Evolutionary conservation across 2,329 filamentous ascomycete species (phyloP).

Genomic region (Ascocoryne sarcoides): DNA sequence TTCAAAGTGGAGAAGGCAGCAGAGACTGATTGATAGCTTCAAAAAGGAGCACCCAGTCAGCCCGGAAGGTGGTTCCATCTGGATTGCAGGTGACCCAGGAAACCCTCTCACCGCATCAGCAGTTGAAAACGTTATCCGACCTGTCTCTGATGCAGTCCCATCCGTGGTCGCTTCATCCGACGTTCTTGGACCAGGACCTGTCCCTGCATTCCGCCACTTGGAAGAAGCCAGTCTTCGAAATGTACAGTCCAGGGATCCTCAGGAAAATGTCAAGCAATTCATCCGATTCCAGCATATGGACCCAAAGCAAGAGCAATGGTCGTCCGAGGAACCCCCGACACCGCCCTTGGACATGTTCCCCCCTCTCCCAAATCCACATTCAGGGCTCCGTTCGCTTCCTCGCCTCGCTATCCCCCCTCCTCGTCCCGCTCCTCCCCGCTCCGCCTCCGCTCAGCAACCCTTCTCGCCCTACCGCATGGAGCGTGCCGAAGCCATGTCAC

Average conservation of each 20-base stretch:
- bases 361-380: constrained; percentile 36
- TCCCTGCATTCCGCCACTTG: constrained; percentile 59
- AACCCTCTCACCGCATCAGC: constrained; percentile 59
- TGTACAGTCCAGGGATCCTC: constrained; percentile 67
- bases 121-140: constrained; percentile 39
- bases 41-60: constrained; percentile 65
- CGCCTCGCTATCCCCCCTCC: constrained; percentile 49
- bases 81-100: constrained; percentile 70
- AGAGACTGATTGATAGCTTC: constrained; percentile 66
- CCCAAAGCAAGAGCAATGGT: constrained; percentile 29
- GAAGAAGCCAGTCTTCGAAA: constrained; percentile 65
- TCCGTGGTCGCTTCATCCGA: constrained; percentile 90
- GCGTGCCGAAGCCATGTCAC: constrained; percentile 40
- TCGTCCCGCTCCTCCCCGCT: constrained; percentile 24
- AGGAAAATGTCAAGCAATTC: constrained; percentile 90
- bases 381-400: constrained; percentile 50
- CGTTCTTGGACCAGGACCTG: constrained; percentile 62
- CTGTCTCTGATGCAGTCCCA: constrained; percentile 65
- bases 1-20: constrained; percentile 71
- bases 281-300: constrained; percentile 71
- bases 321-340: constrained; percentile 54
- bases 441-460: constrained; percentile 22
- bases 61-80: constrained; percentile 54
- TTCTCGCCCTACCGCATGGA: constrained; percentile 46
- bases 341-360: constrained; percentile 61